A percentile compares a stretch with the other conserved stretches of the same genome.
Conservation (phyloP, 176 grass and related monocot species). For the Triticum turgidum region DNA sequence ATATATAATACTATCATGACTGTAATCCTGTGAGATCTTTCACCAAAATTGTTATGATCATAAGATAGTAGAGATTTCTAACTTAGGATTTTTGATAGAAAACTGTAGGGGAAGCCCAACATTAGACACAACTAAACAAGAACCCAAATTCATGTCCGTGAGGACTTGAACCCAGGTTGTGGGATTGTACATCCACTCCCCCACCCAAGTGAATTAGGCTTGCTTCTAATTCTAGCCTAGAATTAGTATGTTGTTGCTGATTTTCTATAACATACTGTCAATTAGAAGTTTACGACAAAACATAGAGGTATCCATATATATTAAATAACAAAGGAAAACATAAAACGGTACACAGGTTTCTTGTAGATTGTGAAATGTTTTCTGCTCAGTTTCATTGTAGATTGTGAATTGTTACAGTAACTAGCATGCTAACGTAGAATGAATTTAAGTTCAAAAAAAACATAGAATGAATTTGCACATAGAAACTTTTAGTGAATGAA, state of each 20-base stretch:
- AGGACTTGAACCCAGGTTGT: too few relatives aligned
- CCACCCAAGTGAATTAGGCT: background rate
- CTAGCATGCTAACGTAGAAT: background rate
- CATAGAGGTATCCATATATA: background rate
- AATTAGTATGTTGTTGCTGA: background rate
- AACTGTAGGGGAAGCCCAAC: background rate
- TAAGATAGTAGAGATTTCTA: conserved; percentile 1
- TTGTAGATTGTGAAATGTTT: background rate
- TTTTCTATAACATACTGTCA: background rate
- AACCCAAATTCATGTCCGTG: too few relatives aligned
- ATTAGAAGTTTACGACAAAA: background rate
- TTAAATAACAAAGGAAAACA: background rate
- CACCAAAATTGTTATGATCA: background rate
- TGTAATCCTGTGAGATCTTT: background rate
- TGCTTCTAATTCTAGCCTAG: background rate
- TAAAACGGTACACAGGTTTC: background rate
- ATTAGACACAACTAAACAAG: too few relatives aligned
- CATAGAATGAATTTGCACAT: background rate
- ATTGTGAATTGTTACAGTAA: background rate
- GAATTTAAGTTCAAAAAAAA: background rate
- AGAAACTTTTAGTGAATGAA: background rate
- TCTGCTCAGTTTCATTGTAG: background rate
- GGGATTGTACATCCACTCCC: background rate
- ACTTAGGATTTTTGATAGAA: background rate
- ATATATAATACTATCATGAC: background rate